phyloP scores from a whole-genome alignment of 169 alveolate species.

The Plasmodium blacklocki region DNA sequence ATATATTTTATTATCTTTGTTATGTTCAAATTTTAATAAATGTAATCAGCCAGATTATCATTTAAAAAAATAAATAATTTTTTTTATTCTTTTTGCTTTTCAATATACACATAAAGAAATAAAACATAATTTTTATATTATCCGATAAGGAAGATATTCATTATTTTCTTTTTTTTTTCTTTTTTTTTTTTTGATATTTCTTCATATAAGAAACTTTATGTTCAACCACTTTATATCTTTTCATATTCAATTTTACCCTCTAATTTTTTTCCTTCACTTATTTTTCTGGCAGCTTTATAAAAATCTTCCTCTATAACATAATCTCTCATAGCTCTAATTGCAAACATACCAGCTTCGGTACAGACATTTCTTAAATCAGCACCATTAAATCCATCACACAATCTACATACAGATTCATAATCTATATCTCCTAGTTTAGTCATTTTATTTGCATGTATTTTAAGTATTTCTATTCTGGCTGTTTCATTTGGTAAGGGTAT shows the following conservation, averaged over 20 bases:
- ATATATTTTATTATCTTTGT: no score
- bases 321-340: conserved; percentile 98
- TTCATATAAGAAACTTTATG: not conserved
- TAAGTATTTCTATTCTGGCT: conserved; percentile 95
- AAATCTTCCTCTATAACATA: conserved; percentile 98
- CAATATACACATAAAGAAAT: no score
- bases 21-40: no score
- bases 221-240: conserved; percentile 79
- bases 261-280: conserved; percentile 96
- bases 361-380: conserved; percentile 99
- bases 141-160: no score
- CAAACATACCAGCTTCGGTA: conserved; percentile 97
- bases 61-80: no score
- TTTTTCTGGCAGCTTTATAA: conserved; percentile 97
- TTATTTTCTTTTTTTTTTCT: not conserved
- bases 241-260: conserved; percentile 97
- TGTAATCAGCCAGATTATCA: no score
- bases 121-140: no score
- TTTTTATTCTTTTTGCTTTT: no score
- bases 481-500: conserved; percentile 98
- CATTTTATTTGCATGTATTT: conserved; percentile 96
- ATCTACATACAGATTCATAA: conserved; percentile 95
- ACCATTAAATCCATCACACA: conserved; percentile 98
- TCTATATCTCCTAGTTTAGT: conserved; percentile 96
- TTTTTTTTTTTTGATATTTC: not conserved